These are phyloP conservation scores for Boletus tomentosulus DNA, from an alignment of 768 basidiomycete genomes.

Conservation along the genomic window DNA sequence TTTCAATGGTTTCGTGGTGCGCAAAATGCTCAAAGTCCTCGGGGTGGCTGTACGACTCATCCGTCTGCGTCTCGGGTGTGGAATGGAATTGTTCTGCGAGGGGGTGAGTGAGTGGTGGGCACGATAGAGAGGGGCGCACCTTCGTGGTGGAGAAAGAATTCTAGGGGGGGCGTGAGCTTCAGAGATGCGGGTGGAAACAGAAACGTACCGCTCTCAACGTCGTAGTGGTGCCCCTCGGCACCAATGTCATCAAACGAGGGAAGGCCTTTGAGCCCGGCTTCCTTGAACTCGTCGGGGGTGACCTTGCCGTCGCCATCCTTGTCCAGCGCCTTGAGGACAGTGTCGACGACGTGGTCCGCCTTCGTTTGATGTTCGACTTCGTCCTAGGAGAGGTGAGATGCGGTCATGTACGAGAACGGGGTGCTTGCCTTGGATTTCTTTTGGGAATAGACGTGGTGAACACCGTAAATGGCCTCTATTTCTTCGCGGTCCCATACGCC, in stretches of 20 bases:
- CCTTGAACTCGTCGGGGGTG: constrained; percentile 64
- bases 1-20: constrained; percentile 84
- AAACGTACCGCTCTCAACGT: constrained; percentile 77
- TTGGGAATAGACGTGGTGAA: constrained; percentile 87
- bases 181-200: neutral
- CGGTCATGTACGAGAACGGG: neutral
- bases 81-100: constrained; percentile 80
- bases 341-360: constrained; percentile 70
- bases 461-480: constrained; percentile 93
- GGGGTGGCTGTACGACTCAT: constrained; percentile 89
- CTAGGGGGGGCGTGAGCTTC: constrained; percentile 33
- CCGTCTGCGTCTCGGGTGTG: constrained; percentile 96
- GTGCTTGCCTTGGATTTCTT: constrained; percentile 63
- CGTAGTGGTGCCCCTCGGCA: constrained; percentile 92
- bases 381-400: constrained; percentile 40
- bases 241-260: constrained; percentile 83
- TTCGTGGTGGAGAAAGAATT: constrained; percentile 98
- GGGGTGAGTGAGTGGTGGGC: neutral
- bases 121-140: constrained; percentile 38
- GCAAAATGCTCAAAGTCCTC: constrained; percentile 93
- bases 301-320: constrained; percentile 69
- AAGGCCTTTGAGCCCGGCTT: constrained; percentile 67
- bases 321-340: constrained; percentile 70
- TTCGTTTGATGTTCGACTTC: constrained; percentile 77
- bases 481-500: constrained; percentile 82